phyloP scores from a whole-genome alignment of 2,329 filamentous ascomycete species.

The Fusarium siculi region DNA sequence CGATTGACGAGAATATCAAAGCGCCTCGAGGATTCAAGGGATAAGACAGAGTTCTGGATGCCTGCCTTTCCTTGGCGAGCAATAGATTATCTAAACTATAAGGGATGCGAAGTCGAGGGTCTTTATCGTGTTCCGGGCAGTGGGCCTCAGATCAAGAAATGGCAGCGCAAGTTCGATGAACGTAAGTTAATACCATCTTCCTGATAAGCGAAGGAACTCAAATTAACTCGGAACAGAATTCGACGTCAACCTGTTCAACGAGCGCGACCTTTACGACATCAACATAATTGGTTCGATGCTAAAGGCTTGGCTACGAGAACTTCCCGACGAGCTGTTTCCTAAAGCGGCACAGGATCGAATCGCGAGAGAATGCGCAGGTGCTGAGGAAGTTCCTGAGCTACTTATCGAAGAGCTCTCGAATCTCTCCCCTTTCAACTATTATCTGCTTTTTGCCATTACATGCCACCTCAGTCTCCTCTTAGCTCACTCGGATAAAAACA shows the following conservation, averaged over 20 bases:
- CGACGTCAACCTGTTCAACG: conserved; percentile 90
- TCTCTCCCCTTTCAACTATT: conserved; percentile 97
- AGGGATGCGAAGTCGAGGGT: conserved; percentile 92
- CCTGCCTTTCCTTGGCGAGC: conserved; percentile 94
- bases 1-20: conserved; percentile 92
- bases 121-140: conserved; percentile 93
- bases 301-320: conserved; percentile 92
- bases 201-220: neutral
- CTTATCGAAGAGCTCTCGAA: conserved; percentile 92
- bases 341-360: conserved; percentile 85
- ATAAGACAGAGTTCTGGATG: conserved; percentile 99
- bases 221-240: conserved; percentile 64
- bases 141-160: conserved; percentile 89
- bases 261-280: conserved; percentile 90
- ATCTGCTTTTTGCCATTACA: conserved; percentile 95
- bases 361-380: conserved; percentile 79
- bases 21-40: conserved; percentile 83
- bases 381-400: conserved; percentile 83
- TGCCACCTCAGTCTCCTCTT: conserved; percentile 93
- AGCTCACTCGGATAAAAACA: conserved; percentile 93
- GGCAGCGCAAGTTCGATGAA: conserved; percentile 91
- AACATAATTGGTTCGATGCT: conserved; percentile 97
- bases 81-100: conserved; percentile 96
- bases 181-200: conserved; percentile 59
- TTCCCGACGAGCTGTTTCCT: conserved; percentile 94